A percentile compares a stretch with the other conserved stretches of the same genome.
These are phyloP conservation scores for Apophysomyces sp. DNA, from an alignment of 371 early-diverging fungal genomes.

Conservation along the genomic window DNA sequence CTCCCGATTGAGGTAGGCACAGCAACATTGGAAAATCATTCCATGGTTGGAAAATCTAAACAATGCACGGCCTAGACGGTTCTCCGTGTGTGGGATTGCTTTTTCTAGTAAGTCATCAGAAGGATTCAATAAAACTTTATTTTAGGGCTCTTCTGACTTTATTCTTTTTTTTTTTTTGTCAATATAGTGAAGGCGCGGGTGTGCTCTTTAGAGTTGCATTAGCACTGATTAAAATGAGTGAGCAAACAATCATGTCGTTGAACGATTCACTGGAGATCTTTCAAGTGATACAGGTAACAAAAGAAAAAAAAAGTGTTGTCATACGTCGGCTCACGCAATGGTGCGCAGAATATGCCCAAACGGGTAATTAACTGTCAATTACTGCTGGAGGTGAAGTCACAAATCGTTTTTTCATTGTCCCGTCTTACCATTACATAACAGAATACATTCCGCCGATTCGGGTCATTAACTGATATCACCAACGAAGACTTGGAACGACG, in stretches of 20 bases:
- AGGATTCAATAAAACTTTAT: not conserved
- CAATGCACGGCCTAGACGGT: slow-evolving; percentile 42
- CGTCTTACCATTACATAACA: not conserved
- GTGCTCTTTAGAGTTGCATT: slow-evolving; percentile 72
- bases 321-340: not conserved
- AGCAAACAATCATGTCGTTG: slow-evolving; percentile 51
- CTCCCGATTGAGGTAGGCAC: slow-evolving; percentile 67
- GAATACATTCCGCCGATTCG: slow-evolving; percentile 42
- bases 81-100: slow-evolving; percentile 79
- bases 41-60: not conserved
- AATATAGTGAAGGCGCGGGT: slow-evolving; percentile 66
- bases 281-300: slow-evolving; percentile 50
- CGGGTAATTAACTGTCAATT: slow-evolving; percentile 63
- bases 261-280: slow-evolving; percentile 64
- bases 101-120: slow-evolving; percentile 59
- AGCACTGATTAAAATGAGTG: slow-evolving; percentile 66
- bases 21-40: not conserved
- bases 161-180: not conserved
- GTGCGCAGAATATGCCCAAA: slow-evolving; percentile 60
- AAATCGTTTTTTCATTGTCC: not conserved
- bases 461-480: slow-evolving; percentile 46
- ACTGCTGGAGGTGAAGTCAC: slow-evolving; percentile 57
- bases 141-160: not conserved
- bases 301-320: slow-evolving; percentile 1
- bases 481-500: slow-evolving; percentile 53